Evolutionary conservation across 2,329 filamentous ascomycete species (phyloP), one percentile per base, ranked within the genome.

Genomic region (Paecilomyces dactylethromorphus): DNA sequence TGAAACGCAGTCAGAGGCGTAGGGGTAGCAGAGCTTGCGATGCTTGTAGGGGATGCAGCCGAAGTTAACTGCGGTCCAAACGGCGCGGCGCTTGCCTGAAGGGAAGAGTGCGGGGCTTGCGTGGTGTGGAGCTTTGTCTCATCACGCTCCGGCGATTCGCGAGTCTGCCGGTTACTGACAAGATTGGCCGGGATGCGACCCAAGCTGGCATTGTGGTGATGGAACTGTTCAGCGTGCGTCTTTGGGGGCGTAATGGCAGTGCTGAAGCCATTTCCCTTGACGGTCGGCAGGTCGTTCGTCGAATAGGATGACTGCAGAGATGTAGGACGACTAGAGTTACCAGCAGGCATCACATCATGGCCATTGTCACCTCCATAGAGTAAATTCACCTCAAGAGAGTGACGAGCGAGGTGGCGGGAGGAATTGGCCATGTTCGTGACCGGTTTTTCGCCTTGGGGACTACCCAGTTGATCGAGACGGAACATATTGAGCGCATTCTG

Each of bases 291-390:
- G 69, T 97, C 92, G 73, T 89, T 94, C 57, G 91, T 87, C 10
- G 94, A 97, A 78, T 90, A 97, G 0, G 93, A 97, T 52, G 89
- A 87, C 75, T 92, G 90, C 59, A 96, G 59, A 10, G 74, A 71
- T 3, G 66, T 67, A 18, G 77, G 77, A 22, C 77, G 74, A 64
- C 64, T 83, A 26, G 69, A 64, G n/a, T 65, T 54, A 51, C 65
- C 63, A 15, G 71, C 58, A 24, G 66, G 63, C 15, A 64, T 58
- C 3, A 60, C 61, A 24, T 73, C 71, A 31, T 68, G 63, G 13
- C 58, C 61, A 8, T 62, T 63, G 15, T 73, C 71, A 56, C 71
- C 68, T 31, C 69, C 68, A 54, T 69, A 71, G 22, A 67, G 63
- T 31, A 76, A 55, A 65, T 78, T 77, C 12, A 75, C 69, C 60